phyloP scores from a whole-genome alignment of 1,284 basidiomycete species.

The Leccinum pachyderme region DNA sequence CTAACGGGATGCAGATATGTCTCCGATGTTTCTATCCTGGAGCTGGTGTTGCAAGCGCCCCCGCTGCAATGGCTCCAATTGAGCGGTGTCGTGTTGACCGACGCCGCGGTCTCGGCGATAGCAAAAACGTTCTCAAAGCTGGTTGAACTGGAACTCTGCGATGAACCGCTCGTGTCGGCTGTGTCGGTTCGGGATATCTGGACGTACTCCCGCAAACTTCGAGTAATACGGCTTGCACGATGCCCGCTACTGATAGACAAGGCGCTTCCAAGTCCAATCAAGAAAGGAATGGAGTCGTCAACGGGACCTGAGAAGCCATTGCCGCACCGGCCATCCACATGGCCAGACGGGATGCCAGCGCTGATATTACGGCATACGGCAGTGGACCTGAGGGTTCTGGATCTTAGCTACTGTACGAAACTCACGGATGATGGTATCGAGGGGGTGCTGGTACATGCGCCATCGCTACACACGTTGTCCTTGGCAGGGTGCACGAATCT shows the following conservation, averaged over 20 bases:
- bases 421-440: slow-evolving; percentile 80
- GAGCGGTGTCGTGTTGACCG: slow-evolving; percentile 68
- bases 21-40: slow-evolving; percentile 72
- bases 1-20: slow-evolving; percentile 74
- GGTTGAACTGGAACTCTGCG: slow-evolving; percentile 79
- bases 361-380: slow-evolving; percentile 60
- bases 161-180: slow-evolving; percentile 72
- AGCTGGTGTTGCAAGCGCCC: slow-evolving; percentile 65
- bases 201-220: slow-evolving; percentile 72
- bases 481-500: slow-evolving; percentile 82
- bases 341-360: slow-evolving; percentile 58
- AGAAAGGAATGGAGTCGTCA: slow-evolving; percentile 28
- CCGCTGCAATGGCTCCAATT: slow-evolving; percentile 75
- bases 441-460: slow-evolving; percentile 78
- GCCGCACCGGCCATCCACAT: slow-evolving; percentile 52
- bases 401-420: slow-evolving; percentile 70
- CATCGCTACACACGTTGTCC: slow-evolving; percentile 75
- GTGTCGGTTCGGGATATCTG: slow-evolving; percentile 79
- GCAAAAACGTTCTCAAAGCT: slow-evolving; percentile 75
- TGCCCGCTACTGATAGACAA: slow-evolving; percentile 73
- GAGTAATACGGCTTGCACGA: slow-evolving; percentile 71
- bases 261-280: slow-evolving; percentile 67
- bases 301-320: slow-evolving; percentile 43
- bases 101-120: slow-evolving; percentile 71
- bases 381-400: slow-evolving; percentile 72